Evolutionary conservation across 768 basidiomycete species (phyloP).

Genomic region (Suillus weaverae): DNA sequence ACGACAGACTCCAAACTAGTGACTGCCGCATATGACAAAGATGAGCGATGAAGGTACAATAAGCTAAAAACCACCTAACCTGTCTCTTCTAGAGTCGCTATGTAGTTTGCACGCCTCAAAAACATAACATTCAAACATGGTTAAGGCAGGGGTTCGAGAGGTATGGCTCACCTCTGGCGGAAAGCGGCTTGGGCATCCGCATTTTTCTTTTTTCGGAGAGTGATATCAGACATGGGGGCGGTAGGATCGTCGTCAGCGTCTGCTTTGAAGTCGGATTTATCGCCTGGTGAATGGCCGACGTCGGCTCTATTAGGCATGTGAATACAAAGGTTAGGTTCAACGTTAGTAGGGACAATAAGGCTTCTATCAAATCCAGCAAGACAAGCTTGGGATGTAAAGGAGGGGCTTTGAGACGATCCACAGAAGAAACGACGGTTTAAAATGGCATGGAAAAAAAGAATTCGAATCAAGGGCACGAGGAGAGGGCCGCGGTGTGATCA

Average conservation of each 20-base stretch:
- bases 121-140: conserved; percentile 14
- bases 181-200: conserved; percentile 89
- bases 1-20: conserved; percentile 86
- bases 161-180: conserved; percentile 49
- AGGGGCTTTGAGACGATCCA: conserved; percentile 22
- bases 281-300: conserved; percentile 32
- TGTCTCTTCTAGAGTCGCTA: conserved; percentile 85
- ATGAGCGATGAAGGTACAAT: conserved; percentile 13
- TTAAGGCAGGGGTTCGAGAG: neutral
- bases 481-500: conserved; percentile 42
- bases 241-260: conserved; percentile 36
- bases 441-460: conserved; percentile 65
- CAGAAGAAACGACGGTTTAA: conserved; percentile 41
- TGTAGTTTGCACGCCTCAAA: conserved; percentile 71
- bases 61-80: conserved; percentile 33
- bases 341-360: conserved; percentile 38
- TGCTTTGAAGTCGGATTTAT: conserved; percentile 36
- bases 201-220: conserved; percentile 84
- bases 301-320: conserved; percentile 35
- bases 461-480: conserved; percentile 71
- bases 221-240: conserved; percentile 60
- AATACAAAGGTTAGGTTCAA: conserved; percentile 24
- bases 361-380: conserved; percentile 2
- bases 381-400: conserved; percentile 15
- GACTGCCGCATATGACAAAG: conserved; percentile 42